phyloP scores from a whole-genome alignment of 495 filamentous ascomycete species.

The Talaromyces wortmannii region DNA sequence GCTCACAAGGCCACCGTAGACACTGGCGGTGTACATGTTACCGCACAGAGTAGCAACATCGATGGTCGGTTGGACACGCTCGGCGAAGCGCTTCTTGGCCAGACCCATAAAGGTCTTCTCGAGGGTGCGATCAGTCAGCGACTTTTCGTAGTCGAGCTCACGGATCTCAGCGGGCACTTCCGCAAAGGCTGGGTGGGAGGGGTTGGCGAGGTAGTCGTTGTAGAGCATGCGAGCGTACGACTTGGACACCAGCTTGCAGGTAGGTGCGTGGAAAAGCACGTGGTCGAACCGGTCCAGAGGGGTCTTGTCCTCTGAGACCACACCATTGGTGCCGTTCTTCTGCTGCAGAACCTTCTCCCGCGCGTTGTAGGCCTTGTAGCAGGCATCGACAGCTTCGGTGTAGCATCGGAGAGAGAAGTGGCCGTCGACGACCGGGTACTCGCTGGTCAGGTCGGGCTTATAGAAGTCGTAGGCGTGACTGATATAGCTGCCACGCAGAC shows the following conservation, averaged over 20 bases:
- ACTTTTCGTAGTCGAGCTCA: conserved; percentile 77
- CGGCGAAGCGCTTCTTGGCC: conserved; percentile 90
- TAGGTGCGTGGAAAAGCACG: conserved; percentile 91
- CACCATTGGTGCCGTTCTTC: conserved; percentile 56
- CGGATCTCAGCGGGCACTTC: conserved; percentile 82
- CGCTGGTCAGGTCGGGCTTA: conserved; percentile 96
- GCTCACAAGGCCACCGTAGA: conserved; percentile 79
- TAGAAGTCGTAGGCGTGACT: conserved; percentile 98
- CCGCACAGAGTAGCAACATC: conserved; percentile 90
- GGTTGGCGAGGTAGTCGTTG: conserved; percentile 86
- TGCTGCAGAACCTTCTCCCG: conserved; percentile 68
- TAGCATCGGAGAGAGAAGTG: conserved; percentile 96
- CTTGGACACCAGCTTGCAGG: conserved; percentile 96
- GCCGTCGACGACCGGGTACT: conserved; percentile 95
- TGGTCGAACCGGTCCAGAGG: conserved; percentile 92
- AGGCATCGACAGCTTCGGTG: conserved; percentile 87
- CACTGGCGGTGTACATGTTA: conserved; percentile 98
- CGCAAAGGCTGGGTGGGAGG: conserved; percentile 69
- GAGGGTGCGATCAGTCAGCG: conserved; percentile 83
- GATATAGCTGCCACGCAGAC: conserved; percentile 88
- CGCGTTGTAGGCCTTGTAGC: conserved; percentile 91
- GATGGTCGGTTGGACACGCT: conserved; percentile 78
- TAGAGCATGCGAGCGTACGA: conserved; percentile 92
- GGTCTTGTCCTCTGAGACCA: conserved; percentile 50
- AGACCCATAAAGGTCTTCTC: conserved; percentile 97